A percentile compares a stretch with the other conserved stretches of the same genome.
These are phyloP conservation scores for Sclerospora graminicola DNA, from an alignment of 352 stramenopile species.

Conservation along the genomic window DNA sequence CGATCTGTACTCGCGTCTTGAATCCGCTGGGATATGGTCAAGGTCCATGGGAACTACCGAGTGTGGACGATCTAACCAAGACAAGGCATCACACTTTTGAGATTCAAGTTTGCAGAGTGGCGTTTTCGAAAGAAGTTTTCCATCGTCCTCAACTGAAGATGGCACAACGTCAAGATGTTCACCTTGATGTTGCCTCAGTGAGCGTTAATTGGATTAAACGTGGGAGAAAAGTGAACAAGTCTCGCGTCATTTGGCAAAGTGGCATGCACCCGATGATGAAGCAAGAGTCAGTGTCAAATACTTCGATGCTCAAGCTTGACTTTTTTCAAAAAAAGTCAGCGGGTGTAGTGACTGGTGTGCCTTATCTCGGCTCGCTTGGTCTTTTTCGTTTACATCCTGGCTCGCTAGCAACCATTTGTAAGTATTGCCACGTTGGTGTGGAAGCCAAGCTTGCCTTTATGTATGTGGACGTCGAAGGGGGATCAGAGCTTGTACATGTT, in stretches of 20 bases:
- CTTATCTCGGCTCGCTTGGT: constrained; percentile 10
- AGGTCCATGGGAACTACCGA: constrained; percentile 8
- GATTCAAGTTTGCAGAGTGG: constrained; percentile 19
- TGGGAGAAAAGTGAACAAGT: not conserved
- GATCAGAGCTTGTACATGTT: constrained; percentile 4
- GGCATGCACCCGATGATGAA: constrained; percentile 12
- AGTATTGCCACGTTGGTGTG: constrained; percentile 11
- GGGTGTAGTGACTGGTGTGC: constrained; percentile 11
- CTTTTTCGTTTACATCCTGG: constrained; percentile 16
- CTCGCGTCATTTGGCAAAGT: constrained; percentile 18
- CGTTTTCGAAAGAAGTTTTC: constrained; percentile 12
- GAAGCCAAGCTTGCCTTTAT: constrained; percentile 9
- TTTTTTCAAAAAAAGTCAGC: constrained; percentile 21
- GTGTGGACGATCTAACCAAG: not conserved
- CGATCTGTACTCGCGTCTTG: constrained; percentile 4
- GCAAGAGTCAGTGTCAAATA: not conserved
- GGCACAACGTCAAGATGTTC: constrained; percentile 20
- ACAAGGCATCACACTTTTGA: constrained; percentile 11
- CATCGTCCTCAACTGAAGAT: constrained; percentile 12
- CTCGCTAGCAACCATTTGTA: constrained; percentile 4
- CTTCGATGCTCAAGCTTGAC: constrained; percentile 12
- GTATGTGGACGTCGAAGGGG: constrained; percentile 11
- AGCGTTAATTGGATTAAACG: constrained; percentile 13
- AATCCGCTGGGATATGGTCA: constrained; percentile 15
- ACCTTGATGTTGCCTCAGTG: constrained; percentile 17